These are phyloP conservation scores for Agaricus sinodeliciosus DNA, from an alignment of 768 basidiomycete species.

Conservation along the genomic window DNA sequence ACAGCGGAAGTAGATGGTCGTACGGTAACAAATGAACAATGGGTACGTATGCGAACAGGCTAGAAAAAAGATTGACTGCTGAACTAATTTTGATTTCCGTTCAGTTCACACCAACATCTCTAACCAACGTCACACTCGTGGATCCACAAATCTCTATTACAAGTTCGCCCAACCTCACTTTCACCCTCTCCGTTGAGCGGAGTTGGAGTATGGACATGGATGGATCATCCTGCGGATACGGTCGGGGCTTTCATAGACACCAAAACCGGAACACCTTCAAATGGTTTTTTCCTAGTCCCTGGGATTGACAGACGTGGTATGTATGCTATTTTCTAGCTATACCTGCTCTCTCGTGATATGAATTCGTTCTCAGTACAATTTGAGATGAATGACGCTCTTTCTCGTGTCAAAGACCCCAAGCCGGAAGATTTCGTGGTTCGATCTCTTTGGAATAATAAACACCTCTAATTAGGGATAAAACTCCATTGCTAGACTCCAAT, in stretches of 20 bases:
- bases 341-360: slow-evolving; percentile 35
- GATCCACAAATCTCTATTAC: slow-evolving; percentile 42
- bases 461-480: slow-evolving; percentile 20
- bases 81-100: not conserved
- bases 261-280: slow-evolving; percentile 32
- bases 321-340: slow-evolving; percentile 11
- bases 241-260: slow-evolving; percentile 46
- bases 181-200: slow-evolving; percentile 48
- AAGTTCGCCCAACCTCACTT: slow-evolving; percentile 28
- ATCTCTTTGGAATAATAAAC: slow-evolving; percentile 50
- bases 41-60: slow-evolving; percentile 26
- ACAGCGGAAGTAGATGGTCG: slow-evolving; percentile 35
- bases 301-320: slow-evolving; percentile 45
- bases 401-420: slow-evolving; percentile 28
- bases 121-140: slow-evolving; percentile 38
- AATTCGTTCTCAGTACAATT: not conserved
- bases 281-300: slow-evolving; percentile 52
- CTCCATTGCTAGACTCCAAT: no score
- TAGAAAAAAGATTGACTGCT: not conserved
- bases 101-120: slow-evolving; percentile 45
- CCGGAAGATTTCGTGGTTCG: slow-evolving; percentile 41
- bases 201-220: slow-evolving; percentile 53
- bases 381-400: slow-evolving; percentile 20
- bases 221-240: slow-evolving; percentile 51
- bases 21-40: slow-evolving; percentile 44